Evolutionary conservation across 2,329 filamentous ascomycete genomes (phyloP).

Genomic region (Exophiala dermatitidis): DNA sequence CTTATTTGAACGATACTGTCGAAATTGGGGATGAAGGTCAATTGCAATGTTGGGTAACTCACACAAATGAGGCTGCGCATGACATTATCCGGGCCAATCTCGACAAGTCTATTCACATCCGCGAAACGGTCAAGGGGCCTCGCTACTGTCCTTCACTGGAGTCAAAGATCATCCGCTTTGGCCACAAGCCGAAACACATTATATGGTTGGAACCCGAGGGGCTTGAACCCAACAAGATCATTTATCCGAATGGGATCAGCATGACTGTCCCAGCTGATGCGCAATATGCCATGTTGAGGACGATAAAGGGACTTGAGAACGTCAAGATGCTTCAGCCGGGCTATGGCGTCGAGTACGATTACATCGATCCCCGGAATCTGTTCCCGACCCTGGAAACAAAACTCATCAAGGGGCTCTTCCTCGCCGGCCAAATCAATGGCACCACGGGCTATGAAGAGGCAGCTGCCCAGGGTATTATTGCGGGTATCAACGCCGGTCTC

Average conservation of each 20-base stretch:
- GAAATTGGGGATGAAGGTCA: constrained; percentile 64
- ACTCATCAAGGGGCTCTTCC: constrained; percentile 75
- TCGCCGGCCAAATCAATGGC: constrained; percentile 96
- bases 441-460: constrained; percentile 98
- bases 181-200: constrained; percentile 71
- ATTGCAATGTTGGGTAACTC: constrained; percentile 75
- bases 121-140: constrained; percentile 88
- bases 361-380: constrained; percentile 85
- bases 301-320: constrained; percentile 79
- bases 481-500: constrained; percentile 90
- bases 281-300: constrained; percentile 77
- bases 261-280: constrained; percentile 91
- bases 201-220: constrained; percentile 98
- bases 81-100: constrained; percentile 79
- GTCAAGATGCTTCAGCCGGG: constrained; percentile 89
- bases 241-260: constrained; percentile 94
- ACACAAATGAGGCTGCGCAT: constrained; percentile 78
- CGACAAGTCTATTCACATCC: constrained; percentile 93
- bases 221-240: constrained; percentile 70
- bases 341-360: constrained; percentile 98
- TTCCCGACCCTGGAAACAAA: constrained; percentile 92
- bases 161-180: constrained; percentile 85
- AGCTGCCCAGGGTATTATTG: constrained; percentile 83
- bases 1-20: constrained; percentile 74
- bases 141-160: constrained; percentile 94